Evolutionary conservation across 2,329 filamentous ascomycete species (phyloP).

Genomic region (Fusarium sp.): DNA sequence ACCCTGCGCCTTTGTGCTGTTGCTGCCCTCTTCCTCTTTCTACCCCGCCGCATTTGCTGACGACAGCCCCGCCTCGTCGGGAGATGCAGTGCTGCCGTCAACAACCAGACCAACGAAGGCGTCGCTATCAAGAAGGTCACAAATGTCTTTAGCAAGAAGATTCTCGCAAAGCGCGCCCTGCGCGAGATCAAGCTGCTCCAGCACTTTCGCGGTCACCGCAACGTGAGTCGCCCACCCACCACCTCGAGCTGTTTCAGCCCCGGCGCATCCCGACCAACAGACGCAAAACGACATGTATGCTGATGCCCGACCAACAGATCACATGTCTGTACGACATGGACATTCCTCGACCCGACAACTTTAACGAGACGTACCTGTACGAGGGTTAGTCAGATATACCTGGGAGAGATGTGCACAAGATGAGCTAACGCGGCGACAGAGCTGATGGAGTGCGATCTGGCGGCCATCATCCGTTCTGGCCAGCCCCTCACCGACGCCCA

Average conservation of each 20-base stretch:
- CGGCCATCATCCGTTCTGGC: slow-evolving; percentile 96
- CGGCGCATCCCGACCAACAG: slow-evolving; percentile 8
- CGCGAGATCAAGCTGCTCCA: slow-evolving; percentile 98
- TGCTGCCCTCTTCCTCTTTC: slow-evolving; percentile 22
- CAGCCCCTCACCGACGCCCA: slow-evolving; percentile 98
- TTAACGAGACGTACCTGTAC: slow-evolving; percentile 99
- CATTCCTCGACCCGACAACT: slow-evolving; percentile 95
- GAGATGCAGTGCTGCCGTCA: slow-evolving; percentile 82
- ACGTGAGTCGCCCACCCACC: slow-evolving; percentile 65
- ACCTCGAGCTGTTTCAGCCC: not conserved
- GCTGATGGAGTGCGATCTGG: slow-evolving; percentile 98
- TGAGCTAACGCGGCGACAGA: slow-evolving; percentile 65
- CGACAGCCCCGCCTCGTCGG: slow-evolving; percentile 44
- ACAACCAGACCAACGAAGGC: slow-evolving; percentile 89
- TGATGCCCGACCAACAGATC: slow-evolving; percentile 70
- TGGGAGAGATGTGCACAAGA: not conserved
- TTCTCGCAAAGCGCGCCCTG: slow-evolving; percentile 95
- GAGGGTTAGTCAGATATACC: slow-evolving; percentile 74
- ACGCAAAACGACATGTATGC: slow-evolving; percentile 19
- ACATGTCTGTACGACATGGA: slow-evolving; percentile 99
- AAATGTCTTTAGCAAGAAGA: slow-evolving; percentile 99
- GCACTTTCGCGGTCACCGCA: slow-evolving; percentile 93
- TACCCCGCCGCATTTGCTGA: slow-evolving; percentile 46
- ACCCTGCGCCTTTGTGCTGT: slow-evolving; percentile 20
- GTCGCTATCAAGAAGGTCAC: slow-evolving; percentile 99